Evolutionary conservation across 148 eudicot species (phyloP), one percentile per base, ranked within the genome.

Genomic region (Vaccinium macrocarpon): DNA sequence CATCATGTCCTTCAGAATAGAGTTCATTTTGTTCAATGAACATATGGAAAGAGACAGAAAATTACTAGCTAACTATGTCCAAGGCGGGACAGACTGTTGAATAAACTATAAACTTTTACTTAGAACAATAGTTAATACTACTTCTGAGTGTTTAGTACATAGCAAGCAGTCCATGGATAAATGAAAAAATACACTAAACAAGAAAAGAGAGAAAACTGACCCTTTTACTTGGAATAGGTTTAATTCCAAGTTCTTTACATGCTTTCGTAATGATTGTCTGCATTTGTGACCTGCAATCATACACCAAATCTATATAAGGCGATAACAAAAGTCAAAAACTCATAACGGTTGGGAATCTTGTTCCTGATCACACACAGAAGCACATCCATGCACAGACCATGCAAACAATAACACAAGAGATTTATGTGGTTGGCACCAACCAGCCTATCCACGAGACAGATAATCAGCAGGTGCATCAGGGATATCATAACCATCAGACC

Each of bases 191-290:
- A 32, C 75, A 4, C 49, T 27, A 71, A 77, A 18, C 78, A 2
- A 10, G 3, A 46, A 50, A 57, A 61, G 61, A 19, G 59, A 81
- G 49, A 7, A 57, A 16, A 80, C 83, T 23, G 61, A 96, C 99
- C 95, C 99, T 87, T 93, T 92, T 96, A 80, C 98, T 96, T 19
- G 99, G 95, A 83, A 94, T 76, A 76, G 98, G 92, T 57, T 94
- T 94, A 82, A 94, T 89, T 62, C 90, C 94, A 82, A 96, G 92
- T 91, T 96, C 99, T 84, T 88, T 90, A 84, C 99, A 96, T 62
- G 99, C 98, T 90, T 91, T 94, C 59, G 94, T 90, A 84, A 96
- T 96, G 85, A 94, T 96, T 21, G 99, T 96, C 91, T 96, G 98
- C 95, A 96, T 89, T 78, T 96, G 99, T 79, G 99, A 94, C 94